Evolutionary conservation across 2,329 filamentous ascomycete genomes (phyloP), one percentile per base, ranked within the genome.

Genomic region (Zymoseptoria crescenta): DNA sequence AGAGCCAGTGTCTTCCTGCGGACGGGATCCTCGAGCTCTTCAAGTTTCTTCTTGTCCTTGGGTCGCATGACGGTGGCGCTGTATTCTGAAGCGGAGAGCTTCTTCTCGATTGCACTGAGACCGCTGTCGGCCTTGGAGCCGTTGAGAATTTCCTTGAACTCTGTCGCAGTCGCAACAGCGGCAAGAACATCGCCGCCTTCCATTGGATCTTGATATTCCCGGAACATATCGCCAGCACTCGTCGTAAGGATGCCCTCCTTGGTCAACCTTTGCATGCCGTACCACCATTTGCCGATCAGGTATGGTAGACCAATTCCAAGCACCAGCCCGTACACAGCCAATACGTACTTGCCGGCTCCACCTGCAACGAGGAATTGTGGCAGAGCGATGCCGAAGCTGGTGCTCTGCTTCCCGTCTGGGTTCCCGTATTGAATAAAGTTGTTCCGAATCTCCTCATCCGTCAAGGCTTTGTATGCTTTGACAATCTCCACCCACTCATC

Each of bases 271-370:
- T 96, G 93, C 35, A 91, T 95, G 61, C 95, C 94, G 73, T 99
- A 99, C 94, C 94, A 99, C 94, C 94, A 99, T 60, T 88, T 91
- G 53, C 94, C 94, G 58, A 99, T 93, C 53, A 94, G 80, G 74
- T 95, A 99, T 2, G 94, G 94, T 56, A 99, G 80, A 61, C 96
- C 79, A 62, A 97, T 89, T 57, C 93, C 94, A 55, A 99, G 85
- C 48, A 97, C 82, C 35, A 87, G 76, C 45, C 91, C 92, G 74
- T 99, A 99, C 64, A 96, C 82, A 59, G 96, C 80, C 61, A 99
- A 80, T 56, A 99, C 88, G 71, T 95, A 97, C 79, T 96, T 97
- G 65, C 92, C 93, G 74, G 94, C 95, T 57, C 92, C 93, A 66
- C 96, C 91, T 13, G 89, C 88, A 57, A 99, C 83, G 68, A 99